Conservation (phyloP, 2,329 filamentous ascomycete genomes). For the Trichoderma endophyticum region DNA sequence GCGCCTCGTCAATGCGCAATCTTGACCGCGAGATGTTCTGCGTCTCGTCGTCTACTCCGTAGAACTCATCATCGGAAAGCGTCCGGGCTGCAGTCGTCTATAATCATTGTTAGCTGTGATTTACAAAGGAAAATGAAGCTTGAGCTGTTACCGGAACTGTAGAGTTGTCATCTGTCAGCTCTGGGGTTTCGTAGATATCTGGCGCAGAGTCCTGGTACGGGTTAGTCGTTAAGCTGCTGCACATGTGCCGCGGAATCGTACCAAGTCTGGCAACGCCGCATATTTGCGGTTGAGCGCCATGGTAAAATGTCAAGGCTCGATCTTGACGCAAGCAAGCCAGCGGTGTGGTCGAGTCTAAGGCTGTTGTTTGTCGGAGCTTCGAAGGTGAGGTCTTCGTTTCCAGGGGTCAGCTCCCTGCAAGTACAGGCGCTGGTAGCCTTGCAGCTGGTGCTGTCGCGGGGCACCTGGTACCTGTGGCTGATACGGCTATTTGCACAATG, state of each 20-base stretch:
- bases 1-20: conserved; percentile 74
- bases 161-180: conserved; percentile 84
- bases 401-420: conserved; percentile 5
- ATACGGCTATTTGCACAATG: background rate
- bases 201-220: conserved; percentile 74
- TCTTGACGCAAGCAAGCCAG: background rate
- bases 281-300: conserved; percentile 83
- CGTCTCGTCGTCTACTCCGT: conserved; percentile 59
- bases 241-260: conserved; percentile 37
- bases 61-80: conserved; percentile 60
- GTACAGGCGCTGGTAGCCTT: background rate
- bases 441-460: background rate
- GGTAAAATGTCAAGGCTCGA: background rate
- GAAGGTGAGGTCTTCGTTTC: background rate
- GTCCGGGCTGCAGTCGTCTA: conserved; percentile 56
- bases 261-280: conserved; percentile 74
- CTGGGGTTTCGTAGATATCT: conserved; percentile 95
- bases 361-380: background rate
- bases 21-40: conserved; percentile 72
- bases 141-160: conserved; percentile 66
- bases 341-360: background rate
- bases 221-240: conserved; percentile 12
- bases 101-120: conserved; percentile 25
- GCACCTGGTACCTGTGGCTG: background rate
- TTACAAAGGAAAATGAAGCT: background rate